Conservation (phyloP, 2,329 filamentous ascomycete genomes). For the Fusarium devonianum region DNA sequence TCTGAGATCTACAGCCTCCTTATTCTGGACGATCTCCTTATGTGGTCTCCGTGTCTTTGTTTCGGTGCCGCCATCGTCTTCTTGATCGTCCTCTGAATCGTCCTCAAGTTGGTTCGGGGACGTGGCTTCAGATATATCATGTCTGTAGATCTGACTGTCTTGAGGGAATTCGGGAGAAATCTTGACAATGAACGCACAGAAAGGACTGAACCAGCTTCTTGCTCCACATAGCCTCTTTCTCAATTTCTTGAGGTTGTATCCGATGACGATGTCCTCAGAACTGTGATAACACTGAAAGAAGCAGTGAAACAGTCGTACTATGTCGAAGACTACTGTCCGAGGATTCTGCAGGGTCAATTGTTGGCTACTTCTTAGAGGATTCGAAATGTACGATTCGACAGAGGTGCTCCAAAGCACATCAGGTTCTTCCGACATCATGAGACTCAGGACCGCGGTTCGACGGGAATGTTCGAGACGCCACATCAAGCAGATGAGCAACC, state of each 20-base stretch:
- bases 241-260: slow-evolving; percentile 25
- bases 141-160: slow-evolving; percentile 45
- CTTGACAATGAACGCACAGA: slow-evolving; percentile 41
- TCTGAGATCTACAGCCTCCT: slow-evolving; percentile 58
- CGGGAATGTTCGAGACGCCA: slow-evolving; percentile 43
- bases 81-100: slow-evolving; percentile 20
- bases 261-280: slow-evolving; percentile 32
- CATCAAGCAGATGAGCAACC: slow-evolving; percentile 42
- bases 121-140: slow-evolving; percentile 34
- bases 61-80: slow-evolving; percentile 20
- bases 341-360: slow-evolving; percentile 15
- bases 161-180: slow-evolving; percentile 43
- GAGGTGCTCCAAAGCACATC: slow-evolving; percentile 33
- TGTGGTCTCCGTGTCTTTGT: slow-evolving; percentile 31
- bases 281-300: slow-evolving; percentile 39
- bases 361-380: slow-evolving; percentile 18
- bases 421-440: slow-evolving; percentile 23
- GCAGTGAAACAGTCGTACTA: slow-evolving; percentile 43
- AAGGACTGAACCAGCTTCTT: slow-evolving; percentile 26
- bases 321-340: slow-evolving; percentile 41
- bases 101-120: slow-evolving; percentile 16
- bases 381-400: slow-evolving; percentile 24
- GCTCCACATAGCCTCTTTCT: slow-evolving; percentile 21
- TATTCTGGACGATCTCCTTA: slow-evolving; percentile 48
- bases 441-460: slow-evolving; percentile 39